Conservation (phyloP, 495 filamentous ascomycete genomes). For the Penicillium crystallinum region DNA sequence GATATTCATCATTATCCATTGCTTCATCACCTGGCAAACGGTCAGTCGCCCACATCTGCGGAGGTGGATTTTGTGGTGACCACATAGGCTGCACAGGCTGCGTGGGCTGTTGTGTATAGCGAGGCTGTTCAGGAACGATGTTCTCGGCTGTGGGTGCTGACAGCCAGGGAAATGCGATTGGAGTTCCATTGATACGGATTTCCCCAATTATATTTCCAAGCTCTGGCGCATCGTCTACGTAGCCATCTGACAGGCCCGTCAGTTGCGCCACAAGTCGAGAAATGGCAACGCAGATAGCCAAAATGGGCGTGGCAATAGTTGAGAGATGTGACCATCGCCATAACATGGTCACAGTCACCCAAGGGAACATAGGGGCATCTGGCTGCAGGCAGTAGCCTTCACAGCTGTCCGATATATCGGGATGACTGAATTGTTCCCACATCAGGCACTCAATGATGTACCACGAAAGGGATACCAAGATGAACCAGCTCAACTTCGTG, state of each 20-base stretch:
- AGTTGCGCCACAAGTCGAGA: conserved; percentile 32
- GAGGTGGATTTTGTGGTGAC: conserved; percentile 14
- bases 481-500: conserved; percentile 53
- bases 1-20: conserved; percentile 36
- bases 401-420: conserved; percentile 41
- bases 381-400: conserved; percentile 43
- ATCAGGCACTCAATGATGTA: conserved; percentile 55
- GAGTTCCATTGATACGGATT: conserved; percentile 32
- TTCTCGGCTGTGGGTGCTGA: conserved; percentile 8
- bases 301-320: conserved; percentile 25
- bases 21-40: conserved; percentile 10
- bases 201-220: conserved; percentile 28
- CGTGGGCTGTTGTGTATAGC: neutral
- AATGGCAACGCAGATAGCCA: conserved; percentile 29
- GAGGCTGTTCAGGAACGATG: neutral
- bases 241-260: conserved; percentile 41
- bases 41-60: conserved; percentile 12
- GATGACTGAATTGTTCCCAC: conserved; percentile 58
- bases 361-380: conserved; percentile 43
- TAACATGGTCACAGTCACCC: conserved; percentile 43
- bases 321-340: conserved; percentile 42
- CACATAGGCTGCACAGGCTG: conserved; percentile 7
- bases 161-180: conserved; percentile 23
- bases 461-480: conserved; percentile 48
- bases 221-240: conserved; percentile 32